Evolutionary conservation across 257 asterid genomes (phyloP).

Genomic region (Oldenlandia corymbosa): DNA sequence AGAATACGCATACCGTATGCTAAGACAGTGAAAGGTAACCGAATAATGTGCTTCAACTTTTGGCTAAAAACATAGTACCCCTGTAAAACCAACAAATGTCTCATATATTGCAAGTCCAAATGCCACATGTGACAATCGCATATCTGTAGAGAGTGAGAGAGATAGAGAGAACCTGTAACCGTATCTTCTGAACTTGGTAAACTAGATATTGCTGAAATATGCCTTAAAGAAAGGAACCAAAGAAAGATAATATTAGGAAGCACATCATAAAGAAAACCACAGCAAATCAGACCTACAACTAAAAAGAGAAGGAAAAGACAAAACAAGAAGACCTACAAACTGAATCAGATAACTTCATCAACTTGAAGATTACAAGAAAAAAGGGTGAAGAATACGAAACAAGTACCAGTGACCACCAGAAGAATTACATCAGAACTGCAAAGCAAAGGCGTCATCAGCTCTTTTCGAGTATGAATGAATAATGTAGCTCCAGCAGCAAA

Average conservation of each 20-base stretch:
- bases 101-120: background rate
- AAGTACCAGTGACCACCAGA: constrained; percentile 67
- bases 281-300: background rate
- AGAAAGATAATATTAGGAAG: background rate
- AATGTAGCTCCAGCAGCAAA: constrained; percentile 76
- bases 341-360: background rate
- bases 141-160: background rate
- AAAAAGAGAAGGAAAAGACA: background rate
- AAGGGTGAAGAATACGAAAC: constrained; percentile 10
- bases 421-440: constrained; percentile 81
- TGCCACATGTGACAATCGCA: no score
- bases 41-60: constrained; percentile 87
- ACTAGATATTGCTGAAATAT: constrained; percentile 87
- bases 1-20: constrained; percentile 71
- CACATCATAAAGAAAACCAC: background rate
- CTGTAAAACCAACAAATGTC: constrained; percentile 39
- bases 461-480: constrained; percentile 54
- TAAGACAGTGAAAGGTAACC: constrained; percentile 80
- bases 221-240: constrained; percentile 39
- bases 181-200: constrained; percentile 90
- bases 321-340: background rate
- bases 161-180: constrained; percentile 62
- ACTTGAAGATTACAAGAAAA: background rate
- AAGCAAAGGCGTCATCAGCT: constrained; percentile 57
- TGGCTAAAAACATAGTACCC: constrained; percentile 97